Base-by-base conservation (phyloP, 768 basidiomycete species). In the Leccinum pellstonianum region DNA sequence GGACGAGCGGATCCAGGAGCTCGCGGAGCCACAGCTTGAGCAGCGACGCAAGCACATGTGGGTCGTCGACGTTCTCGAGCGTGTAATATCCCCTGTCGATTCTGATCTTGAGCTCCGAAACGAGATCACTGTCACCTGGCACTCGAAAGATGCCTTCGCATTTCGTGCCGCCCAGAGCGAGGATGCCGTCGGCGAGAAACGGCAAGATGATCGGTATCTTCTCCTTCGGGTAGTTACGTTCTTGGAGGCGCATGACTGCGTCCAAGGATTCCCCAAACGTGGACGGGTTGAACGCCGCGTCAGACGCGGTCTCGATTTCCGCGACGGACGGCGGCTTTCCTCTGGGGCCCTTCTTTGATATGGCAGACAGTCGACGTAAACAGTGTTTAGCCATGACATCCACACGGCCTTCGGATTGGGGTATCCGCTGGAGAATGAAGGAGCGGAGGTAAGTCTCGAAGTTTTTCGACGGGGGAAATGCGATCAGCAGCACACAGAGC, bases 11-110 rank as follows among this genome's bases (percentile, higher is more conserved):
- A 62, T 95, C 91, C 65, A 88, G 83, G 23, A 98, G 83, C 71
- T 98, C 95, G 49, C 95, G 84, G 19, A 97, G 79, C 94, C 94
- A 98, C 7, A 95, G 81, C 76, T 98, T 97, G 75, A 96, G 82
- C 43, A 96, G 79, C 3, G 93, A 93, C 8, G 93, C 91, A 3
- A 92, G 86, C 52, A 95, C 88, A 66, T 95, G 88, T 0, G 95
- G 92, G 69, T 97, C 95, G 62, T 94, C 91, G 48, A 96, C 86
- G 35, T 88, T 87, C 62, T 95, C 91, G 61, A 95, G 80, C 46
- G 88, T 93, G 75, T 96, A 95, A 66, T 93, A 90, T 3, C 93
- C 95, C 64, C 87, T 83, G 71, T 96, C 93, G 58, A 98, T 93
- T 58, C 93, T 86, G 33, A 93, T 81, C 73, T 93, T 95, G 65